Percentiles rank a stretch among this genome's conserved stretches.
Conservation (phyloP, 352 stramenopile genomes). For the Globisporangium cylindrosporum region DNA sequence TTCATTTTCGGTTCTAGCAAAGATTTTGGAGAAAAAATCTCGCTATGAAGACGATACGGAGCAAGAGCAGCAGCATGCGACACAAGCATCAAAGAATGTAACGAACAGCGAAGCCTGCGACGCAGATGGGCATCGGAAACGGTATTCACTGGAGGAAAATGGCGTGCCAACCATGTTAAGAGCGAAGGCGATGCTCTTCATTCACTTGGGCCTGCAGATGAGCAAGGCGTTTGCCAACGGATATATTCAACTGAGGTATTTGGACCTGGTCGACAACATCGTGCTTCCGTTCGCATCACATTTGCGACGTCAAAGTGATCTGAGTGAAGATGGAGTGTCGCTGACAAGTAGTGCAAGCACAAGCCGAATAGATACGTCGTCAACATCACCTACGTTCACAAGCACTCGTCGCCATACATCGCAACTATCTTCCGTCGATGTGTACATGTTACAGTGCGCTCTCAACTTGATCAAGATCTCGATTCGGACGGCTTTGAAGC, state of each 20-base stretch:
- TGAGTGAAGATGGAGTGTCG: background rate
- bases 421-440: slow-evolving; percentile 22
- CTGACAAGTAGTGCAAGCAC: slow-evolving; percentile 9
- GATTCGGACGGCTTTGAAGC: slow-evolving; percentile 62
- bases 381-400: background rate
- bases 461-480: slow-evolving; percentile 52
- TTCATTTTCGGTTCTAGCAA: slow-evolving; percentile 26
- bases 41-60: slow-evolving; percentile 19
- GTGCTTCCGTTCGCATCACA: slow-evolving; percentile 26
- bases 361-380: background rate
- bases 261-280: slow-evolving; percentile 34
- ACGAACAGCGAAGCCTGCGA: background rate
- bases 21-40: slow-evolving; percentile 23
- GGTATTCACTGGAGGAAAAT: slow-evolving; percentile 19
- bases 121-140: background rate
- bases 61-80: background rate
- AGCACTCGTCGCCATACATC: background rate
- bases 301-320: slow-evolving; percentile 11
- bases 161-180: slow-evolving; percentile 34
- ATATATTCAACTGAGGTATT: slow-evolving; percentile 34
- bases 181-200: slow-evolving; percentile 62
- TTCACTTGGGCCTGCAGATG: slow-evolving; percentile 53
- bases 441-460: slow-evolving; percentile 62
- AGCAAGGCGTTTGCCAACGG: slow-evolving; percentile 37
- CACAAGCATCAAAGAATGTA: background rate